Evolutionary conservation across 1,139 yeast genomes (phyloP).

Genomic region (Pichia sp.): DNA sequence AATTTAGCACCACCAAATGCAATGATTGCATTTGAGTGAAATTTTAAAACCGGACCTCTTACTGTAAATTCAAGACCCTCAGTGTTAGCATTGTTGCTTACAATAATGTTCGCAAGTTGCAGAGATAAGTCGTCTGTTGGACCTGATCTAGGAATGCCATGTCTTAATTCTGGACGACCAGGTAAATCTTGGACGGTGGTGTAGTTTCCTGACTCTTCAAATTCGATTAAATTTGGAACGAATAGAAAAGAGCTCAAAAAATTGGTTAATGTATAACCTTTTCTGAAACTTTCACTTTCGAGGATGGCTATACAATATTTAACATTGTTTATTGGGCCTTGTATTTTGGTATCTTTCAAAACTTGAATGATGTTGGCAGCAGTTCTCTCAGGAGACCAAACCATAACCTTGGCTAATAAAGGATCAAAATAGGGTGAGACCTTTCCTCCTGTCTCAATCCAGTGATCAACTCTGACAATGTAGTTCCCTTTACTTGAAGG

Average conservation of each 20-base stretch:
- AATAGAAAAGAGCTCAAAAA: conserved; percentile 31
- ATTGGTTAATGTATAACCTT: conserved; percentile 33
- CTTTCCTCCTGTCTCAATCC: conserved; percentile 37
- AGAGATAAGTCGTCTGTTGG: conserved; percentile 35
- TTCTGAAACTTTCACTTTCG: conserved; percentile 24
- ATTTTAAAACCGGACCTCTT: conserved; percentile 35
- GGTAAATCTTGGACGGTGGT: conserved; percentile 38
- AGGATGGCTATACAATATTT: conserved; percentile 33
- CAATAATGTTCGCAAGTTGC: conserved; percentile 35
- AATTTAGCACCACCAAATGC: conserved; percentile 33
- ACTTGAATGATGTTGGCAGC: conserved; percentile 31
- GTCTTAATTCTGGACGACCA: conserved; percentile 30
- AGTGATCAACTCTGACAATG: conserved; percentile 35
- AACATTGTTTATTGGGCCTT: conserved; percentile 37
- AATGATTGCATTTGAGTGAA: conserved; percentile 32
- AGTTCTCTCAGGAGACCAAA: conserved; percentile 34
- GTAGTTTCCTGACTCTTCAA: conserved; percentile 35
- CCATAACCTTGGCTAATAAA: conserved; percentile 37
- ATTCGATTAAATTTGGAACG: conserved; percentile 33
- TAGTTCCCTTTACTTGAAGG: conserved; percentile 17
- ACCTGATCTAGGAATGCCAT: conserved; percentile 36
- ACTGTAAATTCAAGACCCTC: conserved; percentile 35
- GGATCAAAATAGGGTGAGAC: conserved; percentile 40
- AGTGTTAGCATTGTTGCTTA: conserved; percentile 30
- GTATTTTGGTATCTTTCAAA: conserved; percentile 28